phyloP scores from a whole-genome alignment of 768 basidiomycete species.

The Pisolithus orientalis region DNA sequence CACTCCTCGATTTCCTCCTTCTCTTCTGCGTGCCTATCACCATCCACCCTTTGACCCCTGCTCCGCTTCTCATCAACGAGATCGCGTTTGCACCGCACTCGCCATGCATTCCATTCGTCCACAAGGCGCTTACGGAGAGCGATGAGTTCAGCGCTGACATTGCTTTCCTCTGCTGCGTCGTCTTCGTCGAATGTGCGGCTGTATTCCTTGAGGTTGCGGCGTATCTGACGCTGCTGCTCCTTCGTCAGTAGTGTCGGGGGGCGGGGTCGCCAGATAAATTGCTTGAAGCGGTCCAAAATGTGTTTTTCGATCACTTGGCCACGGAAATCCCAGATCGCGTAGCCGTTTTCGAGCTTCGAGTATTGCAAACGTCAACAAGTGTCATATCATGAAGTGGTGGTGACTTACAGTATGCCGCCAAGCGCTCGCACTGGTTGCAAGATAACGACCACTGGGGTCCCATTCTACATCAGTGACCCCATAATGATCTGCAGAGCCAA shows the following conservation, averaged over 20 bases:
- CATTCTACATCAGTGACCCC: constrained; percentile 97
- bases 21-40: constrained; percentile 42
- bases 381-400: not conserved
- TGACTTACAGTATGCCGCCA: constrained; percentile 86
- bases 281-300: constrained; percentile 93
- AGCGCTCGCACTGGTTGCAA: constrained; percentile 88
- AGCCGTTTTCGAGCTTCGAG: constrained; percentile 91
- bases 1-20: constrained; percentile 93
- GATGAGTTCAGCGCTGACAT: constrained; percentile 88
- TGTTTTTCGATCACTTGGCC: constrained; percentile 92
- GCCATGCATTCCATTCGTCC: constrained; percentile 99
- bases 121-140: constrained; percentile 86
- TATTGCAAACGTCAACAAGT: constrained; percentile 6
- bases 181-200: constrained; percentile 93
- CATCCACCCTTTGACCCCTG: constrained; percentile 28
- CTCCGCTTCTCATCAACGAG: constrained; percentile 48
- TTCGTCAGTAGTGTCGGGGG: constrained; percentile 80
- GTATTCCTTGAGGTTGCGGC: constrained; percentile 87
- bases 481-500: constrained; percentile 89
- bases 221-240: constrained; percentile 81
- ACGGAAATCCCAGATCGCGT: constrained; percentile 95
- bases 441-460: constrained; percentile 94
- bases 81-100: constrained; percentile 62
- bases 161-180: constrained; percentile 92
- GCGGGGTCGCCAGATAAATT: constrained; percentile 98